Base-by-base conservation (phyloP, 2,329 filamentous ascomycete genomes). In the Talaromyces verruculosus region DNA sequence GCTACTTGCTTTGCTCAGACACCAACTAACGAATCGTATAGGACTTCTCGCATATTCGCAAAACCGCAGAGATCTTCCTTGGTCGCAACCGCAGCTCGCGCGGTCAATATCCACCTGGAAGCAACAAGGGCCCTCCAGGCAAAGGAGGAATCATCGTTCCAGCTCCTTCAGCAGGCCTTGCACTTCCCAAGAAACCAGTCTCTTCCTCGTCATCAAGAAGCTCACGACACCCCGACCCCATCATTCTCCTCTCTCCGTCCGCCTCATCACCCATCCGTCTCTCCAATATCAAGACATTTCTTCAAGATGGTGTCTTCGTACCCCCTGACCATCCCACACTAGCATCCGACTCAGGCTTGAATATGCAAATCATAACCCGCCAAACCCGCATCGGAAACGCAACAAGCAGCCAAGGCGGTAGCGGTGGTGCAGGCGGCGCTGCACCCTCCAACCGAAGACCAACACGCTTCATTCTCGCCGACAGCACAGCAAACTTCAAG, bases 191-290 rank as follows among this genome's bases (percentile, higher is more conserved):
- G 68, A 82, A 80, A 69, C 72, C 75, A 67, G 19, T n/a, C 19
- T 35, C 25, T 33, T 63, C 64, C 4, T 66, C 65, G 5, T 60
- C 65, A 85, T 86, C 43, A 85, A 55, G 69, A 51, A 70, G 72
- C 57, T 79, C 78, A 57, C 84, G 86, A 61, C 81, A 85, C 41
- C 83, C 83, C 45, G 85, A 97, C 76, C 95, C 95, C 59, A 99
- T 99, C 79, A 97, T 99, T 77, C 89, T 99, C 33, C 89, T 99
- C 68, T 98, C 95, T 0, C 95, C 95, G 1, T 98, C 94, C 1
- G 95, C 94, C 11, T 97, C 94, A 2, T 96, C 93, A 1, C 88
- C 98, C 59, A 88, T 99, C 43, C 93, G 94, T 77, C 92, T 98
- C 87, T 91, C 92, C 63, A 99, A 99, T 77, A 92, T 96, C 79